Evolutionary conservation across 768 basidiomycete species (phyloP), one percentile per base, ranked within the genome.

Genomic region (Solioccasus polychromus): DNA sequence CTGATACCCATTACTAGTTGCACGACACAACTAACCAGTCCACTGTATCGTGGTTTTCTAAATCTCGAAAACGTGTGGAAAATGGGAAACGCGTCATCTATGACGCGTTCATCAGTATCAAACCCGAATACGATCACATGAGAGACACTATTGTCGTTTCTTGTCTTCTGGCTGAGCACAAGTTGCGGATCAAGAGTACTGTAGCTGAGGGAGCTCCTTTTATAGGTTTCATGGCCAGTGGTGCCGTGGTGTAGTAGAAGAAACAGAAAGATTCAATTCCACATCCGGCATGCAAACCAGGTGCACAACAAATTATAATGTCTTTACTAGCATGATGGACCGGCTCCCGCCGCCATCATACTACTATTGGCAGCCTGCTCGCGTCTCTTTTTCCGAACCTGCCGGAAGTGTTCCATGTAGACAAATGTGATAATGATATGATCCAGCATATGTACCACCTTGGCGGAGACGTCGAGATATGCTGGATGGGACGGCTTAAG

Each of bases 391-490:
- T 11, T 31, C 30, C n/a, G 8, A n/a, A n/a, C n/a, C 30, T 45
- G 24, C 44, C 57, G 54, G 42, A 62, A 37, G n/a, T 24, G 46
- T 39, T 62, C 60, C 0, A 52, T 18, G 19, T 52, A 61, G 32
- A 57, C 25, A 34, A 62, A 66, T 1, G 62, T 65, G 34, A 64
- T 44, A 17, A 65, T 50, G 39, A 64, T 32, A 10, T 56, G 48
- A 44, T 66, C 63, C 44, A 60, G 20, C 44, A 66, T 58, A 30
- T 43, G 22, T 23, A 47, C 50, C 9, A 43, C 52, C 3, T 39
- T 26, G 1, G 48, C 28, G 24, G 59, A 51, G 15, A 66, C 45
- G 11, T 55, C 11, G 15, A 65, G 47, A 22, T 66, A 65, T 0
- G 57, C 52, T 5, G 57, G 55, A 38, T 63, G 59, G 0, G 54